These are phyloP conservation scores for Allomyces javanicus DNA, from an alignment of 192 early-diverging fungal species.

Conservation along the genomic window DNA sequence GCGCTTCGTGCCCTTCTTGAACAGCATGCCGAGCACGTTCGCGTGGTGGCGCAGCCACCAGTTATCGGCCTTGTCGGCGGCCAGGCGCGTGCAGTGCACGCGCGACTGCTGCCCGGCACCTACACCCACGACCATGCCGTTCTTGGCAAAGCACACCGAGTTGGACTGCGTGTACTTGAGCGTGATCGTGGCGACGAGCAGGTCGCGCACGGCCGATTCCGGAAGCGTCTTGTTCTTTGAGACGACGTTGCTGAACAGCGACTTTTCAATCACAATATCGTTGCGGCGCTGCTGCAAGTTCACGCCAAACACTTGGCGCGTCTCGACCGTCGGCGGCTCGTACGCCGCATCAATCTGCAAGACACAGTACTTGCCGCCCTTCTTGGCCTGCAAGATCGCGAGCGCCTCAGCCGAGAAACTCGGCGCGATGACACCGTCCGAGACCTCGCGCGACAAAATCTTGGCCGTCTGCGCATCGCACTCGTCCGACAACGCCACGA, in stretches of 20 bases:
- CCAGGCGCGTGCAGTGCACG: conserved; percentile 94
- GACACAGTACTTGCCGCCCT: conserved; percentile 91
- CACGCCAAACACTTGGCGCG: conserved; percentile 89
- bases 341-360: conserved; percentile 82
- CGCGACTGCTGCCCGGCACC: conserved; percentile 98
- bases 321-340: conserved; percentile 65
- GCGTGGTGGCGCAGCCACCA: conserved; percentile 98
- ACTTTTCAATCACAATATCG: conserved; percentile 50
- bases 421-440: conserved; percentile 94
- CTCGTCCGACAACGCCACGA: conserved; percentile 77
- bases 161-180: conserved; percentile 99
- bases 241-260: conserved; percentile 71
- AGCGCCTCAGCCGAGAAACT: conserved; percentile 69
- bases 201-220: conserved; percentile 48
- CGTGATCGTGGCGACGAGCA: conserved; percentile 92
- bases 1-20: conserved; percentile 73
- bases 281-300: conserved; percentile 84
- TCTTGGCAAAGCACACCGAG: conserved; percentile 95
- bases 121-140: conserved; percentile 90
- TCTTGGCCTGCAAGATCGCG: conserved; percentile 81
- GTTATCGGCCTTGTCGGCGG: conserved; percentile 98
- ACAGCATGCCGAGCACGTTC: conserved; percentile 69
- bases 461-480: conserved; percentile 84
- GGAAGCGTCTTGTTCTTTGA: conserved; percentile 52
- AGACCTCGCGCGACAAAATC: conserved; percentile 89